Evolutionary conservation across 2,329 filamentous ascomycete species (phyloP), one percentile per base, ranked within the genome.

Genomic region (Paecilomyces niveus): DNA sequence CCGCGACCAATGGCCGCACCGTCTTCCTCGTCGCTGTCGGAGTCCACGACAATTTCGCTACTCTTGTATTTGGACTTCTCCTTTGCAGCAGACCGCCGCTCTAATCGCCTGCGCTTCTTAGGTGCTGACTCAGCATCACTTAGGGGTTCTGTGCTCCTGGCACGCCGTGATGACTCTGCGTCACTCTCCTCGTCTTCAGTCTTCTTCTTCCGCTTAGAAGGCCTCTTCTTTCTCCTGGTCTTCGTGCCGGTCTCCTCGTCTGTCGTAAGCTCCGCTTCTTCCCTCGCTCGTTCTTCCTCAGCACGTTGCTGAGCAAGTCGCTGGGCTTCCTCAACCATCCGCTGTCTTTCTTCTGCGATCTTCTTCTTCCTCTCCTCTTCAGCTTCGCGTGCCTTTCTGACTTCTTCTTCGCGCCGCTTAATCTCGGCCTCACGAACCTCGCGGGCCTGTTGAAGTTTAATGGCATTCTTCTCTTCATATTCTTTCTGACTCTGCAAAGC

Each of bases 381-480:
- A 57, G 81, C 82, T 57, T 89, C 87, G 59, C 89, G 81, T 0
- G 83, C 83, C 65, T 83, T 85, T 63, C 85, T 80, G 51, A 87
- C 85, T 69, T 87, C 86, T 63, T 92, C 92, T 71, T 96, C 92
- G 6, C 90, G 87, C 61, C 84, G 85, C 60, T 82, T 84, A 21
- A 92, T 79, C 72, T 96, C 92, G 3, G 87, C 88, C 67, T 97
- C 89, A 56, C 93, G 88, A 61, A 86, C 83, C 67, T 89, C 85
- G 35, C 89, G 84, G 7, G 94, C 92, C 56, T 91, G 87, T 61
- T 89, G 85, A 2, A 97, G 84, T 73, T 94, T 95, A 67, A 89
- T 86, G 35, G 92, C 90, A 71, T 97, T 97, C 78, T 90, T 91
- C 67, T 92, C 88, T 73, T 99, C 94, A 73, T 96, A 97, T 62